Percentiles rank a stretch among this genome's conserved stretches.
phyloP scores from a whole-genome alignment of 75 land plant genomes.

The Cunninghamia lanceolata region DNA sequence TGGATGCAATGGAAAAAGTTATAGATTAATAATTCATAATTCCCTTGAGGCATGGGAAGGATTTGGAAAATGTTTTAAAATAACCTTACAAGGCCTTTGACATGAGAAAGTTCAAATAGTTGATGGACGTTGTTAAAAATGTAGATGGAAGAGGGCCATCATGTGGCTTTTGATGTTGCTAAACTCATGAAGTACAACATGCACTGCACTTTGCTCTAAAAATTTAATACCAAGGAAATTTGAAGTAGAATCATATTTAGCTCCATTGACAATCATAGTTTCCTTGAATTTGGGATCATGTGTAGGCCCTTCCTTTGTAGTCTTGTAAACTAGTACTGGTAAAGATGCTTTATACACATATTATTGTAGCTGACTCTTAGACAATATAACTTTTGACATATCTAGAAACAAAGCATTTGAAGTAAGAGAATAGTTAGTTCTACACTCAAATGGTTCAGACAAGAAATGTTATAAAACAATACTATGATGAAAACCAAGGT shows the following conservation, averaged over 20 bases:
- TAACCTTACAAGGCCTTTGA: too few relatives aligned
- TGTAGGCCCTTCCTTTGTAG: slow-evolving; percentile 28
- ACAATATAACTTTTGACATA: slow-evolving; percentile 12
- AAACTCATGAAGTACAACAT: slow-evolving; percentile 11
- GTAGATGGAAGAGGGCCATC: too few relatives aligned
- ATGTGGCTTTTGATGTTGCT: too few relatives aligned
- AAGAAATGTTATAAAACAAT: too few relatives aligned
- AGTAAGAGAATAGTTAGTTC: not conserved
- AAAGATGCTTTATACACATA: slow-evolving; percentile 31
- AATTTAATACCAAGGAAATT: slow-evolving; percentile 25
- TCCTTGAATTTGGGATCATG: slow-evolving; percentile 37
- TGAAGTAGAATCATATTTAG: slow-evolving; percentile 27
- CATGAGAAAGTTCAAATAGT: too few relatives aligned
- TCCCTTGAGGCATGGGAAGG: too few relatives aligned
- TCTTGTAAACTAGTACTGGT: slow-evolving; percentile 24
- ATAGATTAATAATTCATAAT: too few relatives aligned
- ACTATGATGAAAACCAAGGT: not conserved
- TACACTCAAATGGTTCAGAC: not conserved
- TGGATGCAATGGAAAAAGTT: too few relatives aligned
- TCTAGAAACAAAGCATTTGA: not conserved
- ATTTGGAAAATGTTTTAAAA: too few relatives aligned
- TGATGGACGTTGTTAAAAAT: too few relatives aligned
- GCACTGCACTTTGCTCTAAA: slow-evolving; percentile 43
- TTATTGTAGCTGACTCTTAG: slow-evolving; percentile 44
- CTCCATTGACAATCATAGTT: slow-evolving; percentile 22